Evolutionary conservation across 345 rosid species (phyloP), one percentile per base, ranked within the genome.

Genomic region (Dipteronia dyeriana): DNA sequence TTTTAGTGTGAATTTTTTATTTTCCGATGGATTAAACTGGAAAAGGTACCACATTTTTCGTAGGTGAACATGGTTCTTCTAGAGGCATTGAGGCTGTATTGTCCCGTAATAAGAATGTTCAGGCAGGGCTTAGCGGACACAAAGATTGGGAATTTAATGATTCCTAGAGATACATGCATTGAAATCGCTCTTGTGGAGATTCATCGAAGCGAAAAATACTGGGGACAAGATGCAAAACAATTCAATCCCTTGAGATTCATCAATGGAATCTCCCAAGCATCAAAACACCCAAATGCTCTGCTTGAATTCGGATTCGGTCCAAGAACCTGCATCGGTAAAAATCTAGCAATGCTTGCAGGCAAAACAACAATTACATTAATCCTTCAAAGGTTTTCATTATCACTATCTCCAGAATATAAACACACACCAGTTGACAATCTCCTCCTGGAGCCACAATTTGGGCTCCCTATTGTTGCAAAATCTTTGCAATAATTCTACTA

Each of bases 241-340:
- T 93, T 93, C 88, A 86, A 88, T 62, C 94, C 94, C 0, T 0
- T 75, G 23, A 79, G 91, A 22, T 89, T 90, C 68, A 51, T 22
- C 62, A 80, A 82, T 66, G 87, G 91, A 1, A 75, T 81, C 19
- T 57, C 85, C 38, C 77, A 76, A 14, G 88, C 96, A 8, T 85
- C 86, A 5, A 80, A 67, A 2, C 85, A 86, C 78, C 91, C 91
- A 5, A 87, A 80, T 80, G 91, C 86, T 23, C 73, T 90, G 41
- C 77, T 88, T 5, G 81, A 87, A 0, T 92, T 91, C 34, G 84
- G 88, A 5, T 8, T 76, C 12, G 94, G 95, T 22, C 92, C 90
- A 0, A 85, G 94, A 82, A 78, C 68, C 76, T 92, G 97, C 63
- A 80, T 91, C 5, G 94, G 95, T 45, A 94, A 88, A 79, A 82